Evolutionary conservation across 345 rosid genomes (phyloP).

Genomic region (Syzygium jambos): DNA sequence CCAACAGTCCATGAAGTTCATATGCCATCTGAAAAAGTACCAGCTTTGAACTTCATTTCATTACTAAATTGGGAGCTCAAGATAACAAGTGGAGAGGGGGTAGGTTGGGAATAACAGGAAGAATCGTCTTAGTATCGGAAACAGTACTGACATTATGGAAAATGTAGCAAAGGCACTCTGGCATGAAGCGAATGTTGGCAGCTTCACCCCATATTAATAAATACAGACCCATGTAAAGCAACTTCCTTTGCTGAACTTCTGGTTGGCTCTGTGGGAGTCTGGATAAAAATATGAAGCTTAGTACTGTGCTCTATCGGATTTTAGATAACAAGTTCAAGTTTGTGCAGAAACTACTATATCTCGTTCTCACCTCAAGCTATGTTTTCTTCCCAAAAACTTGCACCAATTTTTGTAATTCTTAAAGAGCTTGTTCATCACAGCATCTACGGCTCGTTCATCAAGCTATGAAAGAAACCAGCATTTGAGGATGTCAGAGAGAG

Average conservation of each 20-base stretch:
- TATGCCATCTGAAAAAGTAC: slow-evolving; percentile 73
- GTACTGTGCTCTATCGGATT: background rate
- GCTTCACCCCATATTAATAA: slow-evolving; percentile 99
- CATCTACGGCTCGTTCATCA: slow-evolving; percentile 94
- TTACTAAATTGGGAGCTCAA: background rate
- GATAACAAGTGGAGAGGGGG: background rate
- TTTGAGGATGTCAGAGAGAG: background rate
- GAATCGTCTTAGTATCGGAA: background rate
- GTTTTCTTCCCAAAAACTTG: slow-evolving; percentile 88
- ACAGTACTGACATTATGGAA: slow-evolving; percentile 75
- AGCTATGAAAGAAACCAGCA: slow-evolving; percentile 31
- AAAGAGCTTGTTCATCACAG: slow-evolving; percentile 76
- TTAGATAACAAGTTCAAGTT: background rate
- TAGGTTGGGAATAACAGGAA: background rate
- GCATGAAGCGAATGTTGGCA: slow-evolving; percentile 92
- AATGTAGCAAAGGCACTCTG: slow-evolving; percentile 90
- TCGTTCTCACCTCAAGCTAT: slow-evolving; percentile 69
- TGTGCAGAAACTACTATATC: background rate
- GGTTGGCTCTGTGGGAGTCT: slow-evolving; percentile 91
- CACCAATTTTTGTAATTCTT: slow-evolving; percentile 94
- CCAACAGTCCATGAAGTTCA: slow-evolving; percentile 94
- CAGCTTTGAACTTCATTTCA: background rate
- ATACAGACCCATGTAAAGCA: slow-evolving; percentile 87
- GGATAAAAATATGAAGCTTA: background rate
- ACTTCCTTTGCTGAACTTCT: slow-evolving; percentile 87